Conservation (phyloP, 768 basidiomycete genomes). For the Suillus hirtellus region DNA sequence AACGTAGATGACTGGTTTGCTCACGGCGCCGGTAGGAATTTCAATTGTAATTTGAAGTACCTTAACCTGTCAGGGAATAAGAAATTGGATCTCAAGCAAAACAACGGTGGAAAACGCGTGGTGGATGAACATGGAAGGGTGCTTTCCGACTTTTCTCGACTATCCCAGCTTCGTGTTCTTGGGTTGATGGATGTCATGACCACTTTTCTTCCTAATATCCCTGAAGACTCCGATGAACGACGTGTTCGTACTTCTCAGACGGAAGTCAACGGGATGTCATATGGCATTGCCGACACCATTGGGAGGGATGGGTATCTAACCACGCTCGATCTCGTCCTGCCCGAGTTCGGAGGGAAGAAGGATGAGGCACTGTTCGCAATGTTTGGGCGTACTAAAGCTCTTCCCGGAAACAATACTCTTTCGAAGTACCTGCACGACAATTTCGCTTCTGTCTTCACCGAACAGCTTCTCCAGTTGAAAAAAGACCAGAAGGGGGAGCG, state of each 20-base stretch:
- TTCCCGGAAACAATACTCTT: slow-evolving; percentile 61
- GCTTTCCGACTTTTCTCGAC: slow-evolving; percentile 83
- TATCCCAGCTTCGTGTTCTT: slow-evolving; percentile 82
- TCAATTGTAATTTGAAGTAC: slow-evolving; percentile 89
- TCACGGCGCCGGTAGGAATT: slow-evolving; percentile 66
- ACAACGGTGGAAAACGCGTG: slow-evolving; percentile 37
- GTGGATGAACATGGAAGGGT: slow-evolving; percentile 33
- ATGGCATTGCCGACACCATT: slow-evolving; percentile 93
- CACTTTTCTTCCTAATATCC: slow-evolving; percentile 61
- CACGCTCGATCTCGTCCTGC: slow-evolving; percentile 92
- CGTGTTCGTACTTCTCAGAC: slow-evolving; percentile 90
- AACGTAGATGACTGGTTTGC: slow-evolving; percentile 4
- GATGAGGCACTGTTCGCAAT: slow-evolving; percentile 93
- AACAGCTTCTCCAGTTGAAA: slow-evolving; percentile 54
- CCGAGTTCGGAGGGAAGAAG: slow-evolving; percentile 72
- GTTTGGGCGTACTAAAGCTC: slow-evolving; percentile 77
- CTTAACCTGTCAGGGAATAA: slow-evolving; percentile 98
- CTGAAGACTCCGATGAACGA: slow-evolving; percentile 84
- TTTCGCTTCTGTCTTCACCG: slow-evolving; percentile 63
- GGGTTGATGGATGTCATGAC: slow-evolving; percentile 97
- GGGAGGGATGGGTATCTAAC: slow-evolving; percentile 77
- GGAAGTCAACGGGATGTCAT: slow-evolving; percentile 88
- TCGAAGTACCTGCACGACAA: slow-evolving; percentile 85
- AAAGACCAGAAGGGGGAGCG: slow-evolving; percentile 36
- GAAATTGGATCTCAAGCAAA: slow-evolving; percentile 90